A percentile compares a stretch with the other conserved stretches of the same genome.
phyloP scores from a whole-genome alignment of 768 basidiomycete species.

The Leccinum pellstonianum region DNA sequence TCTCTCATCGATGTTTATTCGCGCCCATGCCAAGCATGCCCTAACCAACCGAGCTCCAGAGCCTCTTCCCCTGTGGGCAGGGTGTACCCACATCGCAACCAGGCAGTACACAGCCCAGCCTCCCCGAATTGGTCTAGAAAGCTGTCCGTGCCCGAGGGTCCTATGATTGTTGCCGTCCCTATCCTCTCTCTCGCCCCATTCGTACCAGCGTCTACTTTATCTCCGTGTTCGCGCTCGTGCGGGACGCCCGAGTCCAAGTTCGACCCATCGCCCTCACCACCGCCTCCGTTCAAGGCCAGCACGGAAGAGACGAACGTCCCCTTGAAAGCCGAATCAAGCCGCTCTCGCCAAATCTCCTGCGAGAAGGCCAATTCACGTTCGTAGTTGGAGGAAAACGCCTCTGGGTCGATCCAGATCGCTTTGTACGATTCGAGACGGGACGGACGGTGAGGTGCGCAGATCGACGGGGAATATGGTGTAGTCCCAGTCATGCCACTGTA shows the following conservation, averaged over 20 bases:
- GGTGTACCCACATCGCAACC: constrained; percentile 30
- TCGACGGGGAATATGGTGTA: constrained; percentile 21
- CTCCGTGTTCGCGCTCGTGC: not conserved
- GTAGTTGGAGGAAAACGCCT: constrained; percentile 24
- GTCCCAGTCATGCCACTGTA: not conserved
- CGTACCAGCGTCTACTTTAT: not conserved
- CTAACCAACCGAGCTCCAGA: constrained; percentile 16
- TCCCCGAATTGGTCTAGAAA: constrained; percentile 14
- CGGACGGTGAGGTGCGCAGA: constrained; percentile 7
- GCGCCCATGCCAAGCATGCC: constrained; percentile 27
- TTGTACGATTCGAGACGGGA: constrained; percentile 28
- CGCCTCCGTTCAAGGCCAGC: not conserved
- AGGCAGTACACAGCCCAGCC: constrained; percentile 20
- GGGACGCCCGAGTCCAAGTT: not conserved
- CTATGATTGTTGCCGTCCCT: constrained; percentile 14
- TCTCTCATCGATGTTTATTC: constrained; percentile 15
- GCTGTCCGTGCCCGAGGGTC: constrained; percentile 14
- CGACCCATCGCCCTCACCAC: not conserved
- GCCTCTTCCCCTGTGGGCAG: constrained; percentile 25
- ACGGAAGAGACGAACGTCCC: constrained; percentile 16
- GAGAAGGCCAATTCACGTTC: constrained; percentile 21
- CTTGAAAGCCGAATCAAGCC: constrained; percentile 15
- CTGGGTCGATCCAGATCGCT: constrained; percentile 21
- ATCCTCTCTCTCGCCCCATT: constrained; percentile 18
- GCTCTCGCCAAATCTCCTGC: constrained; percentile 24